Base-by-base conservation (phyloP, 1,284 basidiomycete species). In the Marasmius sp. region DNA sequence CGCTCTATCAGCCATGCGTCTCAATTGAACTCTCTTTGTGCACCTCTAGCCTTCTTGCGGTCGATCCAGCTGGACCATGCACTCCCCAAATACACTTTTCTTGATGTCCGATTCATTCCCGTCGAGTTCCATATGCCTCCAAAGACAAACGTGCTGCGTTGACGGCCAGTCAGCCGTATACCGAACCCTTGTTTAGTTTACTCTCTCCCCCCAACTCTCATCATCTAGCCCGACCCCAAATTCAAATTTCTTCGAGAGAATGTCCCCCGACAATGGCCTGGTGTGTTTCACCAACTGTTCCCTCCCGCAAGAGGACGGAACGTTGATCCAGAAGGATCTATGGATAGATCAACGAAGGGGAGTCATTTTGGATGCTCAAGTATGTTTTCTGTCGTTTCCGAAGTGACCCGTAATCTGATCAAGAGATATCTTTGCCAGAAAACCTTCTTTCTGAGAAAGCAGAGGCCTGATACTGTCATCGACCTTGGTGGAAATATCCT, bases 221-320 rank as follows among this genome's bases (percentile, higher is more conserved):
- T 22, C 45, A 33, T 55, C 49, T 36, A 47, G 34, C 0, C 34
- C 43, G 38, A 22, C 11, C 48, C 36, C 45, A 20, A 47, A 20
- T 47, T 47, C 45, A 47, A 18, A 47, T 8, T 20, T 8, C 16
- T 14, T 47, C 16, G 14, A 8, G 45, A 53, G 37, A 6, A 78
- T 76, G 76, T 68, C 74, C 60, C 78, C 82, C 49, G 58, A 79
- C 10, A 92, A 92, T 72, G 84, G 83, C 51, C 79, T 94, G 27
- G 76, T 94, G 58, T 92, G 93, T 75, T 94, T 94, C 75, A 94
- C 92, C 27, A 94, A 94, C 74, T 93, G 93, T 68, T 75, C 89
- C 61, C 77, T 94, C 39, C 87, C 89, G 2, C 83, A 82, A 63
- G 89, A 93, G 69, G 90, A 94, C 69, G 93, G 92, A 22, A 84